A percentile compares a stretch with the other conserved stretches of the same genome.
Conservation (phyloP, 768 basidiomycete species). For the Amanita subjunquillea region DNA sequence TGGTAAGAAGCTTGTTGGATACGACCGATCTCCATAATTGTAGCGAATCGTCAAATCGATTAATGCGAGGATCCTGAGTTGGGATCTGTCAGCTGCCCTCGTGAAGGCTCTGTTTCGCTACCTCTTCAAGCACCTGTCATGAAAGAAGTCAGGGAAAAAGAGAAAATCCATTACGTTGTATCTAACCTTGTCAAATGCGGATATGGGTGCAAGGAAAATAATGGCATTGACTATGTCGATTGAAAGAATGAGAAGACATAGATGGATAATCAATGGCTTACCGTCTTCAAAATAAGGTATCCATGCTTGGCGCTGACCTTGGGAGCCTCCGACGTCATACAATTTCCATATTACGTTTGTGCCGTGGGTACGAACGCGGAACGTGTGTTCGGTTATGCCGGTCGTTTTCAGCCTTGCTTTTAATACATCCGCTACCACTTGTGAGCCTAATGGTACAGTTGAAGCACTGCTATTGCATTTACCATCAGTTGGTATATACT, state of each 20-base stretch:
- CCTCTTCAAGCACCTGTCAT: constrained; percentile 57
- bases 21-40: constrained; percentile 64
- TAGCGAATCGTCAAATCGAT: constrained; percentile 74
- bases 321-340: constrained; percentile 78
- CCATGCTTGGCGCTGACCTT: constrained; percentile 79
- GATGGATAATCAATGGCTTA: constrained; percentile 18
- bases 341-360: constrained; percentile 64
- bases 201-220: constrained; percentile 83
- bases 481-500: constrained; percentile 76
- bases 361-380: constrained; percentile 50
- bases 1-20: constrained; percentile 60
- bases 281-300: constrained; percentile 84
- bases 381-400: constrained; percentile 73
- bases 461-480: constrained; percentile 15
- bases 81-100: background rate
- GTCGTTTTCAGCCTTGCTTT: constrained; percentile 77
- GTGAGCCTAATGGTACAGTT: background rate
- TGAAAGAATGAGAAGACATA: constrained; percentile 2
- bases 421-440: constrained; percentile 54
- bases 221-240: constrained; percentile 61
- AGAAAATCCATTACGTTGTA: constrained; percentile 5
- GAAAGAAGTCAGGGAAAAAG: constrained; percentile 1
- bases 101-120: constrained; percentile 12
- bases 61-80: constrained; percentile 56
- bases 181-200: constrained; percentile 67